A percentile compares a stretch with the other conserved stretches of the same genome.
Evolutionary conservation across 257 asterid species (phyloP).

Genomic region (Jaltomata sinuosa): DNA sequence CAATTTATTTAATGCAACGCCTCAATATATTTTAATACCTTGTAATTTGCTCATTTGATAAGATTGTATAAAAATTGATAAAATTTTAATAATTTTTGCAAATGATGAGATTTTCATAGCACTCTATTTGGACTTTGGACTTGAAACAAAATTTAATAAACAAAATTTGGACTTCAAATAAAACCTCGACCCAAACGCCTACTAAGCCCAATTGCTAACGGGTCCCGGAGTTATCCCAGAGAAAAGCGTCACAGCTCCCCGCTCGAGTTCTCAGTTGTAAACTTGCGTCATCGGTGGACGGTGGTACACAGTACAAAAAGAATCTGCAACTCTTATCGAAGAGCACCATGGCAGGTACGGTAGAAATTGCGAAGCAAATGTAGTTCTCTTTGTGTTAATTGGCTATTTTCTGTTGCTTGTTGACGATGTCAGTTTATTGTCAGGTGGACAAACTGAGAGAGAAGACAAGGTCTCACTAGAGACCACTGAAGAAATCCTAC

Average conservation of each 20-base stretch:
- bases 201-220: not conserved
- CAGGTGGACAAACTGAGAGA: conserved; percentile 66
- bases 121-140: too few relatives aligned
- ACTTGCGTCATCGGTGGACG: not conserved
- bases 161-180: not conserved
- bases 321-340: not conserved
- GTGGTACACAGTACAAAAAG: not conserved
- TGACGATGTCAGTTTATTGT: not conserved
- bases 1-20: not conserved
- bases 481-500: conserved; percentile 81
- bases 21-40: too few relatives aligned
- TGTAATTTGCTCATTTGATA: too few relatives aligned
- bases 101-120: not conserved
- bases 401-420: not conserved
- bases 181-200: not conserved
- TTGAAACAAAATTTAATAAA: not conserved
- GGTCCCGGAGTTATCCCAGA: not conserved
- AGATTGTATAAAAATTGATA: not conserved
- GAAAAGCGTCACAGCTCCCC: not conserved
- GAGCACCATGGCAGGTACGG: conserved; percentile 19
- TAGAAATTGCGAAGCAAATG: not conserved
- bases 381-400: not conserved
- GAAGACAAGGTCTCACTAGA: conserved; percentile 80
- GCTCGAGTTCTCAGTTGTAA: not conserved
- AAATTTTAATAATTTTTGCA: not conserved